Evolutionary conservation across 164 flowering plant species (phyloP), one percentile per base, ranked within the genome.

Genomic region (Kingdonia uniflora): DNA sequence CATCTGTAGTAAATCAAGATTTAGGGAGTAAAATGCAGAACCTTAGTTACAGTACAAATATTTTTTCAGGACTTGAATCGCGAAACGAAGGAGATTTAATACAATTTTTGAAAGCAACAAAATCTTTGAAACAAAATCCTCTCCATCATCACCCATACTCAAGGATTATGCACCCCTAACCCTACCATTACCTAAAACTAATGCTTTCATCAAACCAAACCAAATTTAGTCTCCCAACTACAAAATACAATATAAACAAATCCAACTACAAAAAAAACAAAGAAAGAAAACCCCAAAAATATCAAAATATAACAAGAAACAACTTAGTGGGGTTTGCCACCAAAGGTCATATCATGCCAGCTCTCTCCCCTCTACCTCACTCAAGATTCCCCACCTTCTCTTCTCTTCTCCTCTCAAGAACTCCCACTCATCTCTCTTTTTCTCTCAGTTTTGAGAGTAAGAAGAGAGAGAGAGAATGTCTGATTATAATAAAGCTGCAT

Each of bases 391-490:
- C 23, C 42, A 16, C 53, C 35, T 20, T 15, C n/a, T 52, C 42
- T 11, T 19, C 61, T 14, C 29, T 23, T 43, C 19, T 37, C 7
- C 45, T 14, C 37, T 15, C 52, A 44, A 20, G 21, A 56, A 46
- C 15, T 2, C 44, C 33, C 52, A 20, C 60, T 15, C n/a, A 22
- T 33, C 62, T 19, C 29, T 23, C n/a, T 8, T 38, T 12, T 14
- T 1, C 19, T 20, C 56, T 53, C 26, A 20, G 13, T 35, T 39
- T 53, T 45, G 1, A n/a, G n/a, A n/a, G n/a, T n/a, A n/a, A n/a
- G n/a, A n/a, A n/a, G n/a, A n/a, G 11, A 45, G 49, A 16, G 4
- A 14, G 25, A 57, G n/a, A 65, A 78, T 82, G 89, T 58, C 77
- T 19, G 69, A 52, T 7, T 57, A 69, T 42, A 3, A 47, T 21